These are phyloP conservation scores for Naganishia albida DNA, from an alignment of 1,284 basidiomycete species.

Conservation along the genomic window DNA sequence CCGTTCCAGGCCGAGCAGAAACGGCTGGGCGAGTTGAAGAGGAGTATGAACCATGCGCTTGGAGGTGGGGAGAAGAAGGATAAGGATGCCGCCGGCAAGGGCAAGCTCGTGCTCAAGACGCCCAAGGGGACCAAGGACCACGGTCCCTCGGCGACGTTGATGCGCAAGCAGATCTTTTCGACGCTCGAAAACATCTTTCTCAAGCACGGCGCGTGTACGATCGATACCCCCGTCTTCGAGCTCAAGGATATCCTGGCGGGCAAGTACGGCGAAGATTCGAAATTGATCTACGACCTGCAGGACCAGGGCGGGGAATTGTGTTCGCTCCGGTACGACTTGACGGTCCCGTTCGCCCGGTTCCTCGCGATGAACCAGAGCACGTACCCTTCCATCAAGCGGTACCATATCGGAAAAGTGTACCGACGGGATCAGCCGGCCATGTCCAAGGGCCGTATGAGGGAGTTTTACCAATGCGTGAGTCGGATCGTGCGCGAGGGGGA, in stretches of 20 bases:
- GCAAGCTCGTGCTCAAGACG: slow-evolving; percentile 67
- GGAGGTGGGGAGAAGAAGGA: slow-evolving; percentile 33
- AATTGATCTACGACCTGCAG: slow-evolving; percentile 96
- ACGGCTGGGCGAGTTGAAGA: slow-evolving; percentile 52
- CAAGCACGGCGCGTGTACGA: slow-evolving; percentile 83
- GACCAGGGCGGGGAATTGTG: slow-evolving; percentile 99
- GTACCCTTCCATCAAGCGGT: slow-evolving; percentile 72
- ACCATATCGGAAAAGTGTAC: slow-evolving; percentile 98
- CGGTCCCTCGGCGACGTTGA: slow-evolving; percentile 89
- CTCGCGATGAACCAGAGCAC: slow-evolving; percentile 88
- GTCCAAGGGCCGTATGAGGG: slow-evolving; percentile 96
- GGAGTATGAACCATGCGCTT: slow-evolving; percentile 33
- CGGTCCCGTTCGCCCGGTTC: slow-evolving; percentile 93
- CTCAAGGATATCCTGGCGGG: slow-evolving; percentile 92
- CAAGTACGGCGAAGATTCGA: slow-evolving; percentile 96
- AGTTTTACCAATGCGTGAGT: slow-evolving; percentile 95
- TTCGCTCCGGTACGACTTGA: slow-evolving; percentile 92
- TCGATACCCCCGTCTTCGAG: slow-evolving; percentile 98
- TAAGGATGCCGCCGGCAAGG: slow-evolving; percentile 42
- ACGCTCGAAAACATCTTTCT: slow-evolving; percentile 88
- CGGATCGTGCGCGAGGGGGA: background rate
- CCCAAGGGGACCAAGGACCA: slow-evolving; percentile 95
- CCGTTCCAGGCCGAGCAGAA: slow-evolving; percentile 51
- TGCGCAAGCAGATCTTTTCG: slow-evolving; percentile 85
- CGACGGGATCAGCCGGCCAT: slow-evolving; percentile 95